A percentile compares a stretch with the other conserved stretches of the same genome.
Evolutionary conservation across 345 rosid species (phyloP).

Genomic region (Gossypium turneri): DNA sequence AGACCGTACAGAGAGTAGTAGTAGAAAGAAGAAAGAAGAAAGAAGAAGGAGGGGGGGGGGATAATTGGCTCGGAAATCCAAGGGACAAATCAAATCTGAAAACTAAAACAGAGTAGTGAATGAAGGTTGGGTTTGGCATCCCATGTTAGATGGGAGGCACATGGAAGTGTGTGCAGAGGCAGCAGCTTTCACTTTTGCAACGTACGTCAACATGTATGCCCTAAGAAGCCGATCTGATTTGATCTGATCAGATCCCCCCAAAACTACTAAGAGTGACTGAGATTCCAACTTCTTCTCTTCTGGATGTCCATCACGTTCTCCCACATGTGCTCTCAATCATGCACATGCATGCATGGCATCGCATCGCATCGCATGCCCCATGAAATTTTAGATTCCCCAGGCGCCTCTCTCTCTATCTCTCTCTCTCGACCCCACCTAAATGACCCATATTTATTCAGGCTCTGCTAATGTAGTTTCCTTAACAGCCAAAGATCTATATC

Average conservation of each 20-base stretch:
- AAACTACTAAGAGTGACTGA: constrained; percentile 18
- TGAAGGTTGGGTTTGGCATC: not conserved
- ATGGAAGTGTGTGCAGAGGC: not conserved
- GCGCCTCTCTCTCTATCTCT: not conserved
- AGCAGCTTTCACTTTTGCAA: not conserved
- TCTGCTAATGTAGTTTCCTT: constrained; percentile 15
- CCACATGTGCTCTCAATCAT: constrained; percentile 30
- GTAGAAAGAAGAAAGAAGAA: constrained; percentile 4
- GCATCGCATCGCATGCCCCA: not conserved
- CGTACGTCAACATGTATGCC: not conserved
- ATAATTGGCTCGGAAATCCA: constrained; percentile 37
- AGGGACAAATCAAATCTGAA: constrained; percentile 20
- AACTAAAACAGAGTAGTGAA: not conserved
- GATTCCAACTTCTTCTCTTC: constrained; percentile 26
- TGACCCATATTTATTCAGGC: not conserved
- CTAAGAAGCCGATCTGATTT: not conserved
- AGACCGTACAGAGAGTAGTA: not conserved
- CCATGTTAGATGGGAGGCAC: not conserved
- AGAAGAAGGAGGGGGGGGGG: not conserved
- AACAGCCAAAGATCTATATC: not conserved
- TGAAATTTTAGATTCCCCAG: constrained; percentile 14
- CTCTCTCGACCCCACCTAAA: constrained; percentile 7
- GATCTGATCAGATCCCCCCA: not conserved
- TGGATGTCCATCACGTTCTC: constrained; percentile 30
- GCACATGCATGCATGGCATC: not conserved